phyloP scores from a whole-genome alignment of 2,329 filamentous ascomycete species.

The Pyrenochaeta sp. region DNA sequence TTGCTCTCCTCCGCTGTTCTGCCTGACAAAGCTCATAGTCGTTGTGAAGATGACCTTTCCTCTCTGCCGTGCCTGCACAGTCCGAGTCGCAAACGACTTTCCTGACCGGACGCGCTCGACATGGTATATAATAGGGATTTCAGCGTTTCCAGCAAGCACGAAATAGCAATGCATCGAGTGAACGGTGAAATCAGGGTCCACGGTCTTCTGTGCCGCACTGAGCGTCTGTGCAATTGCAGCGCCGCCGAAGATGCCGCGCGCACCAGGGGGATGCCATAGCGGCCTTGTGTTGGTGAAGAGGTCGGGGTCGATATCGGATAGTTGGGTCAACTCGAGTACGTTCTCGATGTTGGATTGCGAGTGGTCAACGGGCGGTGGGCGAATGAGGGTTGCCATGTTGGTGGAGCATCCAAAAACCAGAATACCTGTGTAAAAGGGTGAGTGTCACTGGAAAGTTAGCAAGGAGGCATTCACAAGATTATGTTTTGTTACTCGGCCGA shows the following conservation, averaged over 20 bases:
- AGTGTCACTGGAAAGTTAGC: neutral
- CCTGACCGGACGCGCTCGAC: slow-evolving; percentile 94
- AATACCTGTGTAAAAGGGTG: neutral
- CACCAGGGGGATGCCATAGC: slow-evolving; percentile 90
- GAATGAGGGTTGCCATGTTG: slow-evolving; percentile 69
- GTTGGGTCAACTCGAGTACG: slow-evolving; percentile 83
- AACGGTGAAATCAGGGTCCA: slow-evolving; percentile 79
- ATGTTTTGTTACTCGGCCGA: slow-evolving; percentile 2
- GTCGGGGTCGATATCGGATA: slow-evolving; percentile 79
- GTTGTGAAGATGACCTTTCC: slow-evolving; percentile 94
- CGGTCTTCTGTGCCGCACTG: slow-evolving; percentile 85
- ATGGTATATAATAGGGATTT: slow-evolving; percentile 90
- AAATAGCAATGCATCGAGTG: slow-evolving; percentile 99
- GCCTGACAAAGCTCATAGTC: slow-evolving; percentile 85
- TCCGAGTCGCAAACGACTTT: slow-evolving; percentile 87
- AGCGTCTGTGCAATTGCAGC: slow-evolving; percentile 93
- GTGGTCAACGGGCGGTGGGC: slow-evolving; percentile 75
- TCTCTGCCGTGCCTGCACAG: slow-evolving; percentile 91
- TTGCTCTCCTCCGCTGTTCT: slow-evolving; percentile 65
- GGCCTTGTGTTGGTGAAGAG: slow-evolving; percentile 95
- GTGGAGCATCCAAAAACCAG: neutral
- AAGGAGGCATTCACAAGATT: slow-evolving; percentile 4
- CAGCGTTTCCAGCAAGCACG: slow-evolving; percentile 84
- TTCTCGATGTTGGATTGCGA: slow-evolving; percentile 86
- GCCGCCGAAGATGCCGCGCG: slow-evolving; percentile 92